Evolutionary conservation across 345 rosid genomes (phyloP), one percentile per base, ranked within the genome.

Genomic region (Gossypium anomalum): DNA sequence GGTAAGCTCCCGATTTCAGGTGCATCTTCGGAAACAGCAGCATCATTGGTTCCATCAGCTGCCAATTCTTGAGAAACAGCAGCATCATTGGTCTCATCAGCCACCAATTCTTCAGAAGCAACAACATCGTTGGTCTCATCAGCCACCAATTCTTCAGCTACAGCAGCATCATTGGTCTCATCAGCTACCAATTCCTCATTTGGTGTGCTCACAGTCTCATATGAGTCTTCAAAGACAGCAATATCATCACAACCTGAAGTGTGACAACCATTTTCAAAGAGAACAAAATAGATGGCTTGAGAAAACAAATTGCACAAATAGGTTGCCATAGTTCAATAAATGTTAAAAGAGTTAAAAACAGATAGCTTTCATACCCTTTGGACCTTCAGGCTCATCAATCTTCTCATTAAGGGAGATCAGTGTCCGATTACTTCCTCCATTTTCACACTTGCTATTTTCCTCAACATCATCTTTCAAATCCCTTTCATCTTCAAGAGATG

Each of bases 401-500:
- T 41, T 69, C 38, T 53, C 68, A 64, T 78, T 77, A 29, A 34
- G 41, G 41, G 41, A 34, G 41, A 34, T 34, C 41, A 34, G 41
- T 34, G 7, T 20, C 55, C 38, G 29, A 60, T 67, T 45, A 71
- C 29, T 52, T 41, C 6, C 77, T 13, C 13, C 73, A 53, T 16
- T 16, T 23, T 55, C 15, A 53, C 38, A 52, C 11, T 76, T 56
- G 11, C 67, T 63, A 43, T 57, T 62, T 77, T 78, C 81, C 15
- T 34, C 59, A 71, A 57, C 20, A 57, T 63, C 72, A 67, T 64
- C 67, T 45, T 67, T 64, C 43, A 51, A 19, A 51, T 77, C 81
- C 78, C 76, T 65, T 74, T 82, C 81, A 70, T 49, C 77, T 76
- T 82, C 82, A 70, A 77, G 45, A 0, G 75, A 67, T 48, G 56